A percentile compares a stretch with the other conserved stretches of the same genome.
These are phyloP conservation scores for Dictyostelium firmibasis DNA, from an alignment of 78 protist genomes.

Conservation along the genomic window DNA sequence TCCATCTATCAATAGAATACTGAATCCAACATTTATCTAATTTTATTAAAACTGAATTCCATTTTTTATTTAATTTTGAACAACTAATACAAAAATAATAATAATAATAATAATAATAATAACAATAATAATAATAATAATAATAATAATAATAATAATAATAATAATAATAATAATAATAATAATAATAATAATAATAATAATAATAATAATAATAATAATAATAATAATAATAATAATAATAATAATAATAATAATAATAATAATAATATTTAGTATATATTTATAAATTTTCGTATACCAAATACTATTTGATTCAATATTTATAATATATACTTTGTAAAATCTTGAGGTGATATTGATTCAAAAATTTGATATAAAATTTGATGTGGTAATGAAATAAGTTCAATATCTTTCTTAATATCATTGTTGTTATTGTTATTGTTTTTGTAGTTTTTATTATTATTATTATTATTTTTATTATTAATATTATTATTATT, in stretches of 20 bases:
- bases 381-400: constrained; percentile 22
- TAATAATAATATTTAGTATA: neutral
- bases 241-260: neutral
- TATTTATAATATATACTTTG: constrained; percentile 1
- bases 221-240: no score
- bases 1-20: constrained; percentile 27
- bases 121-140: no score
- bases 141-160: no score
- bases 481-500: neutral
- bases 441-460: neutral
- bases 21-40: constrained; percentile 42
- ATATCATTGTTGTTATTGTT: neutral
- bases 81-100: neutral
- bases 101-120: neutral
- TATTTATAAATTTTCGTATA: no score
- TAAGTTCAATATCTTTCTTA: constrained; percentile 21
- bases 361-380: constrained; percentile 24
- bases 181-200: no score
- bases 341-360: constrained; percentile 15
- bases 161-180: no score
- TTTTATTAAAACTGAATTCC: constrained; percentile 20
- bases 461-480: neutral
- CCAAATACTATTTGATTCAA: no score
- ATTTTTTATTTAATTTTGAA: constrained; percentile 3
- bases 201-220: no score